Base-by-base conservation (phyloP, 23 red algal species). In the Gracilaria gracilis region DNA sequence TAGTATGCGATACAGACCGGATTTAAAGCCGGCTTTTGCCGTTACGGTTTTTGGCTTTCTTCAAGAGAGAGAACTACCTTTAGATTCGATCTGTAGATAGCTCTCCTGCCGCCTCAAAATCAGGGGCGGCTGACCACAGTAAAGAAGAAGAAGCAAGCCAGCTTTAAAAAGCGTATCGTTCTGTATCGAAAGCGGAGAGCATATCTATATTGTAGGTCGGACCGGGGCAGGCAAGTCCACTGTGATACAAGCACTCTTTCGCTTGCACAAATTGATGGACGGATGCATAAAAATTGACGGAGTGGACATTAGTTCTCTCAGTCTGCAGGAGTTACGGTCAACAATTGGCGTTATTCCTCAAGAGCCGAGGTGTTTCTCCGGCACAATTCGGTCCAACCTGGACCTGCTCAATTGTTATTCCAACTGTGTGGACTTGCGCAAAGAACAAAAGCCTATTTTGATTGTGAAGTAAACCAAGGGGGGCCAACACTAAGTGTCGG, bases 201-300 rank as follows among this genome's bases (percentile, higher is more conserved):
- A 85, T 28, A 84, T 99, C 48, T 94, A 86, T 37, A 82, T 96
- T 12, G 87, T 99, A 1, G 97, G 97, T 39, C 86, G 94, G 31
- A 96, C 97, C n/a, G 97, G 97, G 21, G 92, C 89, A 27, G 97
- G 97, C 24, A 99, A 99, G 75, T 89, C 86, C 42, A 91, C 91
- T 13, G 36, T 96, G 80, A 66, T 91, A 29, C 71, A 75, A 36
- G 85, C 79, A 13, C 74, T 99, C 31, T 96, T 96, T 46, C 79
- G 97, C 55, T 80, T 93, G 77, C 76, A 91, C 28, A 76, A 93
- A 32, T 51, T 95, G 74, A 54, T 33, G 28, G 75, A 49, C 4
- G 97, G 97, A 25, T 27, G 47, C 50, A 96, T 99, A 27, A 36
- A 11, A 29, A 90, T 99, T 44, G 97, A 99, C 81, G 94, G 88